Conservation (phyloP, 2,329 filamentous ascomycete genomes). For the Trichoderma sp. region DNA sequence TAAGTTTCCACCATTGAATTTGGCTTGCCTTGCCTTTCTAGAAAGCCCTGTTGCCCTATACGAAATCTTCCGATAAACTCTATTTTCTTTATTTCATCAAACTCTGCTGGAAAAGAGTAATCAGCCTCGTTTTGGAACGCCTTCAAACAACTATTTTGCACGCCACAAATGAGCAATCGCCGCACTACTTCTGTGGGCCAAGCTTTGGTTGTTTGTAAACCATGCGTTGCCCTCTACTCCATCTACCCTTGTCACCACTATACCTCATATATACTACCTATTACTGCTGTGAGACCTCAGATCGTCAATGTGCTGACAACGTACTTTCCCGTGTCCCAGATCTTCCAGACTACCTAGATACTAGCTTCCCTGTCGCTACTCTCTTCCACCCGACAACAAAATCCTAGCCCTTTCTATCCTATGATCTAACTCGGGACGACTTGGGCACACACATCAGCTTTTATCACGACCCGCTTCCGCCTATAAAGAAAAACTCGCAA, state of each 20-base stretch:
- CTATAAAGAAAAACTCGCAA: conserved; percentile 5
- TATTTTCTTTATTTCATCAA: conserved; percentile 2
- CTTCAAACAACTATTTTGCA: background rate
- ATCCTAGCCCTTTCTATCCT: conserved; percentile 2
- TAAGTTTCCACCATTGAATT: conserved; percentile 20
- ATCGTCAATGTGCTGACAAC: conserved; percentile 22
- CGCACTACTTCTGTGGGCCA: background rate
- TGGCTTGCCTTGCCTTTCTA: background rate
- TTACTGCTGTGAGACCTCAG: background rate
- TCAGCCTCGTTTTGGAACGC: background rate
- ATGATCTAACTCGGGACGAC: conserved; percentile 20
- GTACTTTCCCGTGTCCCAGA: conserved; percentile 21
- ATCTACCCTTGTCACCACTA: background rate
- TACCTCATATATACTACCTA: background rate
- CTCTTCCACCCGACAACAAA: conserved; percentile 1
- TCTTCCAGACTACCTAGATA: conserved; percentile 11
- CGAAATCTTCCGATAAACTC: conserved; percentile 1
- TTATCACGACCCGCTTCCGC: background rate
- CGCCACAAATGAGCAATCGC: background rate
- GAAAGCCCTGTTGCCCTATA: background rate
- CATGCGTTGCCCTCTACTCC: conserved; percentile 3
- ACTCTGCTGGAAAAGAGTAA: background rate
- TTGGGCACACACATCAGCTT: background rate
- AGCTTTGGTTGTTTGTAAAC: background rate
- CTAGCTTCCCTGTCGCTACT: conserved; percentile 18